phyloP scores from a whole-genome alignment of 75 land plant species.

The Sequoia sempervirens region DNA sequence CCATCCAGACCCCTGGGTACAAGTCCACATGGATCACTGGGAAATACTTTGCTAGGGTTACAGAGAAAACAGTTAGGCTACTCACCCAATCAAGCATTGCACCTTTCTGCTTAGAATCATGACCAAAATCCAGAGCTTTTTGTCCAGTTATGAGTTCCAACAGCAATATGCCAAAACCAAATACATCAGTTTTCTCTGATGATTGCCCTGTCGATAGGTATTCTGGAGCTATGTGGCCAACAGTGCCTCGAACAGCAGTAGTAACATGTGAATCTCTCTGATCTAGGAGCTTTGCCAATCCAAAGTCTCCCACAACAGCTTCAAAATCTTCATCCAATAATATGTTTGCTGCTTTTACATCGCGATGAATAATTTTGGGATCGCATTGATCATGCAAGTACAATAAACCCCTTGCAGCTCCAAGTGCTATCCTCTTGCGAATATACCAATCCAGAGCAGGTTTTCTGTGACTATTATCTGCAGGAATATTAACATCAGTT shows the following conservation, averaged over 20 bases:
- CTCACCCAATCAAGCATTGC: conserved; percentile 78
- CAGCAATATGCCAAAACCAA: conserved; percentile 78
- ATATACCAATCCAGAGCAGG: conserved; percentile 70
- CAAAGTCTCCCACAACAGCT: conserved; percentile 92
- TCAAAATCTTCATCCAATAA: conserved; percentile 85
- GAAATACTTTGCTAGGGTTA: neutral
- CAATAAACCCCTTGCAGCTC: conserved; percentile 75
- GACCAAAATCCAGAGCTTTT: conserved; percentile 50
- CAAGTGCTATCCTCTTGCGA: conserved; percentile 70
- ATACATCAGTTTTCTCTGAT: conserved; percentile 92
- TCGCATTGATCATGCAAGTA: conserved; percentile 91
- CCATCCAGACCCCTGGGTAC: neutral
- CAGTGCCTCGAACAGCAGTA: conserved; percentile 84
- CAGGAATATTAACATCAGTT: neutral
- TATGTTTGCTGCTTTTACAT: conserved; percentile 94
- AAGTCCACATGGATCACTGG: neutral
- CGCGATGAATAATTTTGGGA: conserved; percentile 89
- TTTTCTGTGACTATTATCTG: conserved; percentile 49
- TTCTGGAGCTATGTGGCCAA: conserved; percentile 92
- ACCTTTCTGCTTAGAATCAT: conserved; percentile 58
- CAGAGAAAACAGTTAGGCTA: neutral
- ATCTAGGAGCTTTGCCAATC: conserved; percentile 83
- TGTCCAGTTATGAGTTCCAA: conserved; percentile 83
- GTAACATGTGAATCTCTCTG: conserved; percentile 81
- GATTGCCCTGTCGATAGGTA: conserved; percentile 90